These are phyloP conservation scores for Fomitopsis serialis DNA, from an alignment of 768 basidiomycete species.

Conservation along the genomic window DNA sequence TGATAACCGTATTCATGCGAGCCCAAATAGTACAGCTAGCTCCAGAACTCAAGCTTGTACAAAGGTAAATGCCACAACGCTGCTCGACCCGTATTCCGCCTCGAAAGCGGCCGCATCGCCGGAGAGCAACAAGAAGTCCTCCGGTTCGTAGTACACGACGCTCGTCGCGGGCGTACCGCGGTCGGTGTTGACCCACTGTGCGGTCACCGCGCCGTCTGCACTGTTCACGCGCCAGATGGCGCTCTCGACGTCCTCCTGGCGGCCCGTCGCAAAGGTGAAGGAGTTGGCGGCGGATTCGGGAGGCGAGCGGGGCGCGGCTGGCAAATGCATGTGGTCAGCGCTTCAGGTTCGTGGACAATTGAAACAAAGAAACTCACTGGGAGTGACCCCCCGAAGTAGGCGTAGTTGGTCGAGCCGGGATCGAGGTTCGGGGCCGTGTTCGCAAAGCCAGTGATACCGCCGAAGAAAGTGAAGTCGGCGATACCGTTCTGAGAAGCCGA, in stretches of 20 bases:
- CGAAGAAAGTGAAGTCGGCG: slow-evolving; percentile 7
- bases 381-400: slow-evolving; percentile 9
- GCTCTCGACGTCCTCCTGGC: slow-evolving; percentile 13
- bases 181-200: slow-evolving; percentile 18
- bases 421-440: slow-evolving; percentile 7
- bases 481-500: slow-evolving; percentile 5
- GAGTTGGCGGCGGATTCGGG: slow-evolving; percentile 9
- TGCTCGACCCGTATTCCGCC: not conserved
- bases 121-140: slow-evolving; percentile 3
- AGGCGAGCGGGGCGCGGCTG: slow-evolving; percentile 6
- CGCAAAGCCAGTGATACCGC: slow-evolving; percentile 10
- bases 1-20: too few species aligned
- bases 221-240: slow-evolving; percentile 15
- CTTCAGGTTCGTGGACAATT: too few species aligned
- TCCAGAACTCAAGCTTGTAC: not conserved
- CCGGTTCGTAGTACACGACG: slow-evolving; percentile 1
- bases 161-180: slow-evolving; percentile 1
- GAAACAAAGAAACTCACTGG: not conserved
- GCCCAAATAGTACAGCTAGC: too few species aligned
- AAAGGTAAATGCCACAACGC: slow-evolving; percentile 1
- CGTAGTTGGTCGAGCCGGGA: slow-evolving; percentile 12
- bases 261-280: slow-evolving; percentile 12
- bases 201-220: slow-evolving; percentile 4
- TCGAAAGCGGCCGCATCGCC: slow-evolving; percentile 2
- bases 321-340: too few species aligned